These are phyloP conservation scores for Dendryphion nanum DNA, from an alignment of 2,329 filamentous ascomycete species.

Conservation along the genomic window DNA sequence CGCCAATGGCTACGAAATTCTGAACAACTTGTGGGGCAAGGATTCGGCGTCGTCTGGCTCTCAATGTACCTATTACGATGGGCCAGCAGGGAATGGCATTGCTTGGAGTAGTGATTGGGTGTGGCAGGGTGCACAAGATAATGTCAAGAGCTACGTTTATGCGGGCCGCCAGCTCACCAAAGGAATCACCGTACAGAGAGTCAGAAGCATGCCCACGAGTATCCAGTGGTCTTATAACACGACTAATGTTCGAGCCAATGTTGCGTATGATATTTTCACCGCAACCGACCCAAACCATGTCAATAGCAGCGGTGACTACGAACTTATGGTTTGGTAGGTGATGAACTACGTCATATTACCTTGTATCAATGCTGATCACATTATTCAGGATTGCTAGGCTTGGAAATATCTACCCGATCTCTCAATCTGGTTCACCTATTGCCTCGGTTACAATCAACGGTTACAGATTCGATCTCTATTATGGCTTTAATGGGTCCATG, in stretches of 20 bases:
- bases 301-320: constrained; percentile 24
- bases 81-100: constrained; percentile 13
- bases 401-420: constrained; percentile 56
- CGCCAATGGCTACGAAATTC: constrained; percentile 20
- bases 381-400: neutral
- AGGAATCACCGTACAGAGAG: constrained; percentile 13
- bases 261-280: constrained; percentile 28
- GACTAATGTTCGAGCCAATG: constrained; percentile 16
- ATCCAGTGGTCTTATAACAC: constrained; percentile 20
- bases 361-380: too few relatives aligned
- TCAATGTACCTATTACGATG: constrained; percentile 21
- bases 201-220: constrained; percentile 18
- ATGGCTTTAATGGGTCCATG: constrained; percentile 56
- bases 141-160: constrained; percentile 24
- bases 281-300: constrained; percentile 17
- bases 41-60: constrained; percentile 14
- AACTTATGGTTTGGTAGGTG: constrained; percentile 25
- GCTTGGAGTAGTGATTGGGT: constrained; percentile 17
- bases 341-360: too few relatives aligned
- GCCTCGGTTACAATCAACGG: constrained; percentile 53
- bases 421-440: constrained; percentile 51
- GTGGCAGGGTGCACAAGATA: constrained; percentile 19
- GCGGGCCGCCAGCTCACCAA: constrained; percentile 16
- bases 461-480: constrained; percentile 54
- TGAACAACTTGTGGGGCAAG: constrained; percentile 26